phyloP scores from a whole-genome alignment of 2,329 filamentous ascomycete genomes.

The Tolypocladium endophyticum region DNA sequence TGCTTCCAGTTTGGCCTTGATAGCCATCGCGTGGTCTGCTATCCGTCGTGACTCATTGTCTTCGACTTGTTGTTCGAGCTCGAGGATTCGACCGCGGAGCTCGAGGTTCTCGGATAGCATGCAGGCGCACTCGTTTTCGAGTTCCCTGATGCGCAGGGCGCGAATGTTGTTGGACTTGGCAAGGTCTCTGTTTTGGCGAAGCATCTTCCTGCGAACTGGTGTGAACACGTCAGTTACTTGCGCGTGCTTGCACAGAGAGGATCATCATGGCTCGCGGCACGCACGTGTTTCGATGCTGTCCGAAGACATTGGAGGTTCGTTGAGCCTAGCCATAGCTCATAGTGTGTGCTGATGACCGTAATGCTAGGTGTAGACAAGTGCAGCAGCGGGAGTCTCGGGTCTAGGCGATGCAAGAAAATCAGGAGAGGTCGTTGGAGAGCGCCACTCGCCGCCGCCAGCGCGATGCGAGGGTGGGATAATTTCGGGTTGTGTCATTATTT shows the following conservation, averaged over 20 bases:
- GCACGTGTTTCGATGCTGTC: conserved; percentile 63
- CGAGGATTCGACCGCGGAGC: conserved; percentile 59
- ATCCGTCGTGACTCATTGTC: conserved; percentile 48
- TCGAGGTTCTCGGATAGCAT: conserved; percentile 71
- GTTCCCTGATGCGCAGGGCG: conserved; percentile 62
- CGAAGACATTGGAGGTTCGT: conserved; percentile 58
- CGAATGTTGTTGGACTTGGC: conserved; percentile 70
- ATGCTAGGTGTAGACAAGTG: background rate
- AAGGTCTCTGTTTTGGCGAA: conserved; percentile 77
- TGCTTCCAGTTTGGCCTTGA: conserved; percentile 60
- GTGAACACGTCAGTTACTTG: conserved; percentile 2
- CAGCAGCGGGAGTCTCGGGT: background rate
- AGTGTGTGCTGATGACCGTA: conserved; percentile 12
- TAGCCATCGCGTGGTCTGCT: conserved; percentile 55
- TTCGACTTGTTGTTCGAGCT: conserved; percentile 57
- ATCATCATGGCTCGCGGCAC: conserved; percentile 19
- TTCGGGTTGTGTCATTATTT: conserved; percentile 22
- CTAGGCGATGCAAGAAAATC: background rate
- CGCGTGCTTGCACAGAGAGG: background rate
- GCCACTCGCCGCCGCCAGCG: background rate
- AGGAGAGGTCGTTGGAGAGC: background rate
- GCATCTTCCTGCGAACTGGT: conserved; percentile 65
- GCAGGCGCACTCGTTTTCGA: conserved; percentile 66
- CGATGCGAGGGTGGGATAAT: conserved; percentile 1
- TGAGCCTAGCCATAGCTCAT: conserved; percentile 66